Conservation (phyloP, 2,329 filamentous ascomycete species). For the Colletotrichum spinosum region DNA sequence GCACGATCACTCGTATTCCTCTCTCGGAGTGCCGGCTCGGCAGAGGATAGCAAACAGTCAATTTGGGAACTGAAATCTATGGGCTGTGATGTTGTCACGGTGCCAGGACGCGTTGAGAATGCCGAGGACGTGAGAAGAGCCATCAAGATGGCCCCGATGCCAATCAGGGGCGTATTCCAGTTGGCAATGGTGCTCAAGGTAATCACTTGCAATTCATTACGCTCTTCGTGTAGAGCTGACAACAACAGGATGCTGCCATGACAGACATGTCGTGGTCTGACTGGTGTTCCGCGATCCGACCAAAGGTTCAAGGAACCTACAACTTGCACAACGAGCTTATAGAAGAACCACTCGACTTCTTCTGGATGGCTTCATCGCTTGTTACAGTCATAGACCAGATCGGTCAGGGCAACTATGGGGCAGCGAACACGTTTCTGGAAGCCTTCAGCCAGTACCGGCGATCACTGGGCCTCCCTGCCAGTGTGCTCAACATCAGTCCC, state of each 20-base stretch:
- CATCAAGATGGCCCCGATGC: constrained; percentile 42
- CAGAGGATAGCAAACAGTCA: background rate
- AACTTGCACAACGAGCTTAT: constrained; percentile 47
- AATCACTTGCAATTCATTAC: constrained; percentile 47
- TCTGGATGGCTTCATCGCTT: constrained; percentile 44
- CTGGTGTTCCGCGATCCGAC: constrained; percentile 41
- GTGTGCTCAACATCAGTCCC: no score
- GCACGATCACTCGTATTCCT: constrained; percentile 60
- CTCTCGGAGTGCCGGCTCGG: constrained; percentile 53
- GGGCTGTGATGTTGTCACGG: constrained; percentile 36
- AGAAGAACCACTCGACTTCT: constrained; percentile 42
- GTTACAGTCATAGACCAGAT: constrained; percentile 41
- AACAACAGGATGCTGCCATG: constrained; percentile 33
- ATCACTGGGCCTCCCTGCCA: constrained; percentile 39
- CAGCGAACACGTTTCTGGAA: constrained; percentile 49
- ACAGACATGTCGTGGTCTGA: constrained; percentile 27
- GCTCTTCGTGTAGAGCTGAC: constrained; percentile 30
- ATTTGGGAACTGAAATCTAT: constrained; percentile 9
- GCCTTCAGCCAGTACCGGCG: constrained; percentile 41
- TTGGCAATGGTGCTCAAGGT: constrained; percentile 41
- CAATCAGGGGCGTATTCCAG: constrained; percentile 52
- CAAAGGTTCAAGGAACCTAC: constrained; percentile 50
- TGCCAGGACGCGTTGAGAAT: constrained; percentile 47
- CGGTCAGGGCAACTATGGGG: constrained; percentile 49
- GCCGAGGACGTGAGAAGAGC: constrained; percentile 43